phyloP scores from a whole-genome alignment of 768 basidiomycete species.

The Boletus rex-veris region DNA sequence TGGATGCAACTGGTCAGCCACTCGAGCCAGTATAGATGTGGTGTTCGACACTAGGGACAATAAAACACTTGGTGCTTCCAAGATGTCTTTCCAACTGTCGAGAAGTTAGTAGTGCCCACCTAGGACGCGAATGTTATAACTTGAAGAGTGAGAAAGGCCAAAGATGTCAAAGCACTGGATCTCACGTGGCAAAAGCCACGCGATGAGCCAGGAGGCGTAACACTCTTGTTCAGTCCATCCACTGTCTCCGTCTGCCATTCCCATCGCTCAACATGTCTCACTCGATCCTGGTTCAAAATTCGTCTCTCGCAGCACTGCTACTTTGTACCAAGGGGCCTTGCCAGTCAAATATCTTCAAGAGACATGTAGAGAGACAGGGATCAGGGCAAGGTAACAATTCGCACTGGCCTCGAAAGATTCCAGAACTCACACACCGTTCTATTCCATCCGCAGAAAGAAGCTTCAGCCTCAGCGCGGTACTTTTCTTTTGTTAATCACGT shows the following conservation, averaged over 20 bases:
- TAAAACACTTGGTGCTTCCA: too few relatives aligned
- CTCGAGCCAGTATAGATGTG: neutral
- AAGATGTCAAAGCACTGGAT: slow-evolving; percentile 7
- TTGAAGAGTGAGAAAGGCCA: too few relatives aligned
- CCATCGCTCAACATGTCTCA: slow-evolving; percentile 24
- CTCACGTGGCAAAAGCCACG: slow-evolving; percentile 33
- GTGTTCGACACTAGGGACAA: neutral
- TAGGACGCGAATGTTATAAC: neutral
- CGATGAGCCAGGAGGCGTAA: slow-evolving; percentile 29
- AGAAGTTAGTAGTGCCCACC: neutral
- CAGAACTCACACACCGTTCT: slow-evolving; percentile 9
- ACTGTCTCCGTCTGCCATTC: slow-evolving; percentile 27
- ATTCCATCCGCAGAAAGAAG: neutral
- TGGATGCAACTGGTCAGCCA: slow-evolving; percentile 7
- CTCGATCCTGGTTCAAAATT: slow-evolving; percentile 13
- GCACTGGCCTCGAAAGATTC: slow-evolving; percentile 2
- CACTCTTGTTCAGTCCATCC: slow-evolving; percentile 34
- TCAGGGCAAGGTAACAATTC: slow-evolving; percentile 25
- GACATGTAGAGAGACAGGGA: slow-evolving; percentile 13
- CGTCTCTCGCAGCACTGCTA: neutral
- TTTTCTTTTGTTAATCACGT: neutral
- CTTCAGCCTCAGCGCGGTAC: neutral
- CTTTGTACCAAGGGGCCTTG: neutral
- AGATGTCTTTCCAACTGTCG: neutral
- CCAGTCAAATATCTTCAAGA: neutral